A percentile compares a stretch with the other conserved stretches of the same genome.
Conservation (phyloP, 2,329 filamentous ascomycete species). For the Stagonosporopsis chrysanthemi region DNA sequence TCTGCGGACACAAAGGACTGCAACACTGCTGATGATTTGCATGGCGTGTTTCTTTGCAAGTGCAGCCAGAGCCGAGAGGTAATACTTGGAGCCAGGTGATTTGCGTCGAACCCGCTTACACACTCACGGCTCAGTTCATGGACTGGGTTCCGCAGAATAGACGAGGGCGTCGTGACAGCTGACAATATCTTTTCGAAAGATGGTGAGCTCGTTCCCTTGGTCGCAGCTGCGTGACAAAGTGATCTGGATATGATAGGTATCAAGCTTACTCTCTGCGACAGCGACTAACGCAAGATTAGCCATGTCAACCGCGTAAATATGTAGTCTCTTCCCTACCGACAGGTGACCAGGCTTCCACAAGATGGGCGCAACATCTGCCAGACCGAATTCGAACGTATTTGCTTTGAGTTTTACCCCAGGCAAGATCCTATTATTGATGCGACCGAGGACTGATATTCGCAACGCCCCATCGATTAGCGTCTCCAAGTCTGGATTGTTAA, state of each 20-base stretch:
- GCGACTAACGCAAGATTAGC: constrained; percentile 26
- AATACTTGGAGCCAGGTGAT: background rate
- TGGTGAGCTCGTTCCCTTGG: constrained; percentile 17
- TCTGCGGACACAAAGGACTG: constrained; percentile 18
- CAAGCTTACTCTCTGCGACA: constrained; percentile 46
- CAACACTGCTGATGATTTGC: constrained; percentile 13
- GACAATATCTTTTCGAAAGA: constrained; percentile 28
- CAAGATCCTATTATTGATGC: constrained; percentile 28
- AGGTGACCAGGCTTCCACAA: constrained; percentile 52
- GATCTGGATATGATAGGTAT: constrained; percentile 51
- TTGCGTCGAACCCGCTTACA: background rate
- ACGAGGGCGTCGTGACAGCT: background rate
- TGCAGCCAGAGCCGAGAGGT: constrained; percentile 25
- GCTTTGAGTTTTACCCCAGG: constrained; percentile 41
- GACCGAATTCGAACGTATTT: constrained; percentile 42
- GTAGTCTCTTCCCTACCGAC: constrained; percentile 24
- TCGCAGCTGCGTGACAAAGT: constrained; percentile 23
- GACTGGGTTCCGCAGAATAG: background rate
- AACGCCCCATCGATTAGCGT: constrained; percentile 48
- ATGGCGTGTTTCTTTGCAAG: constrained; percentile 19
- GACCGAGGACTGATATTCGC: constrained; percentile 45
- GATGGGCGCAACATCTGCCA: constrained; percentile 50
- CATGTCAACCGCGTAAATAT: constrained; percentile 1
- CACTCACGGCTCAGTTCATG: background rate
- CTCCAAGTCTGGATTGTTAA: constrained; percentile 8